Evolutionary conservation across 2,329 filamentous ascomycete species (phyloP).

Genomic region (Arthrobotrys sphaeroides): DNA sequence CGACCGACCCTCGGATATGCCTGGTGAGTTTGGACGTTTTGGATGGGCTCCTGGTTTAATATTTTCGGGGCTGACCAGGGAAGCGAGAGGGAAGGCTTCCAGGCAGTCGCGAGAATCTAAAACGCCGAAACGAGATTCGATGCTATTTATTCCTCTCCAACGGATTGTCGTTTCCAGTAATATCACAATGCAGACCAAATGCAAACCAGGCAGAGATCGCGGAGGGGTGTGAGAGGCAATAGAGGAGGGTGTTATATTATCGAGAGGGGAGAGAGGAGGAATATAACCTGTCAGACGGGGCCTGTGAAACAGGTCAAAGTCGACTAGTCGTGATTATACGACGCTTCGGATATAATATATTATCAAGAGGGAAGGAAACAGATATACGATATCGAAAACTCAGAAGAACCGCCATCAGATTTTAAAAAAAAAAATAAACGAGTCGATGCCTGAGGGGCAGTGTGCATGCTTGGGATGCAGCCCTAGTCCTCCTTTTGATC

Average conservation of each 20-base stretch:
- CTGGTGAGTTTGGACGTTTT: conserved; percentile 14
- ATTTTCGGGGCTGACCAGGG: conserved; percentile 26
- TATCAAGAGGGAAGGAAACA: neutral
- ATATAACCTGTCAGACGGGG: too few relatives aligned
- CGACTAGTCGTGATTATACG: conserved; percentile 12
- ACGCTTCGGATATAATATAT: conserved; percentile 11
- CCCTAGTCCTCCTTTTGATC: conserved; percentile 26
- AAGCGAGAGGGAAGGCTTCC: conserved; percentile 14
- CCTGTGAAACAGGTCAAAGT: neutral
- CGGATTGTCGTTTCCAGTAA: conserved; percentile 21
- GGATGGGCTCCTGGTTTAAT: conserved; percentile 36
- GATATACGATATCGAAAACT: neutral
- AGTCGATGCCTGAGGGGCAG: conserved; percentile 20
- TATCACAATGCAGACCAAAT: conserved; percentile 9
- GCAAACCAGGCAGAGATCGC: neutral
- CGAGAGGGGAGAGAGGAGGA: neutral
- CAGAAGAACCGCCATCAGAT: too few relatives aligned
- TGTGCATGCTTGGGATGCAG: conserved; percentile 15
- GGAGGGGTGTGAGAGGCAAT: neutral
- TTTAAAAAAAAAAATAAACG: neutral
- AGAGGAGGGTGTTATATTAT: neutral
- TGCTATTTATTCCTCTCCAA: conserved; percentile 15
- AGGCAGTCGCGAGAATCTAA: conserved; percentile 42
- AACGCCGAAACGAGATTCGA: conserved; percentile 41
- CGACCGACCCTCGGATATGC: conserved; percentile 21